Conservation (phyloP, 352 stramenopile species). For the Albugo candida region DNA sequence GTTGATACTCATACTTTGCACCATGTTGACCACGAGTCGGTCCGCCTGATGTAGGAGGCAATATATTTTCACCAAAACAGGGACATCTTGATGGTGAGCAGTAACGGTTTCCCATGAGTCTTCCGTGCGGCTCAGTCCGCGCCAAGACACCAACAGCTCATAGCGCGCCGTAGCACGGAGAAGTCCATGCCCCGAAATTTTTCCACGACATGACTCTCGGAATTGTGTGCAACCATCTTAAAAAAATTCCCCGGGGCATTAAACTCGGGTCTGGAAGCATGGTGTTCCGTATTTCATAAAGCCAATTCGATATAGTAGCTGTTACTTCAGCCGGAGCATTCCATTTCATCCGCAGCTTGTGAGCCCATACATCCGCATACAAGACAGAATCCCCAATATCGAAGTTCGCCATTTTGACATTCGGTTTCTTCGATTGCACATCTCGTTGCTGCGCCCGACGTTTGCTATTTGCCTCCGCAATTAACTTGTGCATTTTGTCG, state of each 20-base stretch:
- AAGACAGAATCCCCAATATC: too few species aligned
- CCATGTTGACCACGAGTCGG: too few species aligned
- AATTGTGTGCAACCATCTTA: constrained; percentile 1
- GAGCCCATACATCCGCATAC: too few species aligned
- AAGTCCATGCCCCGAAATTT: not conserved
- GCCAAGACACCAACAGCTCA: constrained; percentile 9
- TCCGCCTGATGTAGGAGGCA: too few species aligned
- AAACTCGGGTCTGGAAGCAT: not conserved
- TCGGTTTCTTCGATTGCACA: too few species aligned
- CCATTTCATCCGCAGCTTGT: too few species aligned
- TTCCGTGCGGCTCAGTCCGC: constrained; percentile 9
- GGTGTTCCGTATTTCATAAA: not conserved
- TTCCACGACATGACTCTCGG: constrained; percentile 1
- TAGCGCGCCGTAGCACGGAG: not conserved
- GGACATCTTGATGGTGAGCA: constrained; percentile 6
- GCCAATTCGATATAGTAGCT: not conserved
- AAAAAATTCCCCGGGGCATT: not conserved
- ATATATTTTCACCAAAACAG: constrained; percentile 3
- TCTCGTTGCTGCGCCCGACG: not conserved
- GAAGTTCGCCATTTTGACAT: too few species aligned
- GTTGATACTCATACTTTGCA: too few species aligned
- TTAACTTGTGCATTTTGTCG: not conserved
- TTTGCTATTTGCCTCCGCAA: not conserved
- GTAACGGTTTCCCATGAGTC: constrained; percentile 8
- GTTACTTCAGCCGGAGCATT: too few species aligned